Percentiles rank a stretch among this genome's conserved stretches.
Evolutionary conservation across 768 basidiomycete species (phyloP).

Genomic region (Suillus fuscotomentosus): DNA sequence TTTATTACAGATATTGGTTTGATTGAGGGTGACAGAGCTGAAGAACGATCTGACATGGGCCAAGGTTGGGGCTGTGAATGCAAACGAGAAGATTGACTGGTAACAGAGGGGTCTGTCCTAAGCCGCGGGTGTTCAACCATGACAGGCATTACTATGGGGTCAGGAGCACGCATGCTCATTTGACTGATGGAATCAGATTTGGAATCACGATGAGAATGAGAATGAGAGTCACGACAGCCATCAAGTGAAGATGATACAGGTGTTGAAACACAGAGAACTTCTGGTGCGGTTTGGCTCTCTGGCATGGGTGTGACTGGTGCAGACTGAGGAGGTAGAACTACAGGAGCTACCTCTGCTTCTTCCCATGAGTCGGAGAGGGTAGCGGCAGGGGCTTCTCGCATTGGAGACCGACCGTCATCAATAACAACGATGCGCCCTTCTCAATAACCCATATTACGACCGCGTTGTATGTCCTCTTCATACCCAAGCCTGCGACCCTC

Average conservation of each 20-base stretch:
- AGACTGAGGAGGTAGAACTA: conserved; percentile 19
- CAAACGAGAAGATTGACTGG: conserved; percentile 17
- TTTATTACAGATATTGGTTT: conserved; percentile 22
- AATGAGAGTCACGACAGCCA: conserved; percentile 14
- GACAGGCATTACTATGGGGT: conserved; percentile 11
- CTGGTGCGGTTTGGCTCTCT: conserved; percentile 17
- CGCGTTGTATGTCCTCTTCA: conserved; percentile 45
- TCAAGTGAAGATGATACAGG: conserved; percentile 17
- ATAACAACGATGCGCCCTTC: conserved; percentile 21
- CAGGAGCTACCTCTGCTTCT: neutral
- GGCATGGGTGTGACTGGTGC: conserved; percentile 16
- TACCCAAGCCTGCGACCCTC: conserved; percentile 54
- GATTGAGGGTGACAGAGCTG: conserved; percentile 10
- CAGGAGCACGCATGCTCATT: conserved; percentile 12
- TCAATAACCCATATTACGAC: conserved; percentile 28
- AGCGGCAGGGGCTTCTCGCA: conserved; percentile 18
- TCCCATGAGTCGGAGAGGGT: conserved; percentile 21
- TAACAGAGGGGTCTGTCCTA: conserved; percentile 5
- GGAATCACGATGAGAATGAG: conserved; percentile 19
- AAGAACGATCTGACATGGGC: conserved; percentile 9
- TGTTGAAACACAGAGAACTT: conserved; percentile 26
- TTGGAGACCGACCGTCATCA: conserved; percentile 13
- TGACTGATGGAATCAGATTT: conserved; percentile 12
- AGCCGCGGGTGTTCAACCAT: conserved; percentile 14
- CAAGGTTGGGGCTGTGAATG: conserved; percentile 18